These are phyloP conservation scores for Fagopyrum esculentum DNA, from an alignment of 148 eudicot species.

Conservation along the genomic window DNA sequence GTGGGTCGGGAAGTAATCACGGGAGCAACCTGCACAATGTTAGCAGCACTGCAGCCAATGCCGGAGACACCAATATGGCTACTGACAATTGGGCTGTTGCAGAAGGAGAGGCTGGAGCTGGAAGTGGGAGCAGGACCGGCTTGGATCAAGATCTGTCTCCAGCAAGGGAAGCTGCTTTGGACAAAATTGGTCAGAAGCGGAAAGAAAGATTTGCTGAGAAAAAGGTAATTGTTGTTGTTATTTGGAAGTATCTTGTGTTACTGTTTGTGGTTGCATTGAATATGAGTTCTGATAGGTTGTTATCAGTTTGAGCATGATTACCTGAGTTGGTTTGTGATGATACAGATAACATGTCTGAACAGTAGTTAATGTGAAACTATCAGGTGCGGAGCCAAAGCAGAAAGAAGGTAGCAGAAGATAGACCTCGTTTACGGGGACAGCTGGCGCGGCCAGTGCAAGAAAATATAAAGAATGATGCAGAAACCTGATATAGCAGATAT, in stretches of 20 bases:
- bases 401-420: conserved; percentile 71
- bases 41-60: conserved; percentile 29
- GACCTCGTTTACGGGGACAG: conserved; percentile 74
- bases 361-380: not conserved
- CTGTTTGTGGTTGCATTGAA: no score
- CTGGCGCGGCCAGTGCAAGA: conserved; percentile 43
- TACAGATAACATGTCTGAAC: not conserved
- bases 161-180: conserved; percentile 52
- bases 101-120: conserved; percentile 27
- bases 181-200: conserved; percentile 52
- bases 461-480: conserved; percentile 32
- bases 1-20: conserved; percentile 69
- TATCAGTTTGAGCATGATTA: not conserved
- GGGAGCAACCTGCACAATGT: conserved; percentile 50
- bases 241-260: not conserved
- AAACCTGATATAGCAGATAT: conserved; percentile 32
- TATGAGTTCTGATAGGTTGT: not conserved
- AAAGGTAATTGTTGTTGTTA: conserved; percentile 37
- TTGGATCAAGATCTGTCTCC: conserved; percentile 38
- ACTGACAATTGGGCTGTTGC: conserved; percentile 35
- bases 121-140: conserved; percentile 34
- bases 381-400: conserved; percentile 78
- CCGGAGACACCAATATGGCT: conserved; percentile 31
- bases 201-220: conserved; percentile 69
- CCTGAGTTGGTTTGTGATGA: not conserved